Percentiles rank a stretch among this genome's conserved stretches.
These are phyloP conservation scores for Inga oerstediana DNA, from an alignment of 306 rosid species.

Conservation along the genomic window DNA sequence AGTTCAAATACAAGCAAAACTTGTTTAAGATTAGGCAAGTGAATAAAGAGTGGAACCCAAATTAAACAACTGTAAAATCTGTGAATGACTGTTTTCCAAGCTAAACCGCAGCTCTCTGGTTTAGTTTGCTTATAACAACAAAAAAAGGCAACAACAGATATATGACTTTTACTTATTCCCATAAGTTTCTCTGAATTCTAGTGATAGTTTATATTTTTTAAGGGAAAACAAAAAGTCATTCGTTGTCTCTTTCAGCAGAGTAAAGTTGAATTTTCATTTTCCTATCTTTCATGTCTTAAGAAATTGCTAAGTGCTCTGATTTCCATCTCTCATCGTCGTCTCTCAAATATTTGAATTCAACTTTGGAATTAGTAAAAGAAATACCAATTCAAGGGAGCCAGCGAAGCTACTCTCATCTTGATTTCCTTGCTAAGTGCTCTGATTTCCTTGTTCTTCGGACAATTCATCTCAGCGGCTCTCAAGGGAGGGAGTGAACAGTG, in stretches of 20 bases:
- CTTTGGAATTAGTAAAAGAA: background rate
- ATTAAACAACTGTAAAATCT: background rate
- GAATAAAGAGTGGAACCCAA: background rate
- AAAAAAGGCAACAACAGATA: background rate
- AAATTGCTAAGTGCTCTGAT: background rate
- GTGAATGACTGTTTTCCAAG: background rate
- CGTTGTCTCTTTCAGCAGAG: background rate
- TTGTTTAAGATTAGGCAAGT: background rate
- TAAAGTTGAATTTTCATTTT: background rate
- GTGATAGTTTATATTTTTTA: background rate
- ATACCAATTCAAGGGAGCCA: background rate
- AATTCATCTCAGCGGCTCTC: slow-evolving; percentile 59
- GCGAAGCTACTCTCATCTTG: no score
- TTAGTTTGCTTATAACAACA: background rate
- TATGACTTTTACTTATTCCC: background rate
- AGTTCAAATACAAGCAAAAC: background rate
- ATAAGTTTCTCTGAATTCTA: background rate
- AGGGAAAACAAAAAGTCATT: background rate
- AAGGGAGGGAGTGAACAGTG: slow-evolving; percentile 74
- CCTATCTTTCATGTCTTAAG: background rate
- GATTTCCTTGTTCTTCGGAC: slow-evolving; percentile 48
- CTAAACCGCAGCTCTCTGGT: background rate
- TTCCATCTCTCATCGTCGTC: background rate
- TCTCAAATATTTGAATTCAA: background rate
- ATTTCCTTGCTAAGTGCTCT: no score